Evolutionary conservation across 148 eudicot genomes (phyloP).

Genomic region (Fagopyrum homotropicum): DNA sequence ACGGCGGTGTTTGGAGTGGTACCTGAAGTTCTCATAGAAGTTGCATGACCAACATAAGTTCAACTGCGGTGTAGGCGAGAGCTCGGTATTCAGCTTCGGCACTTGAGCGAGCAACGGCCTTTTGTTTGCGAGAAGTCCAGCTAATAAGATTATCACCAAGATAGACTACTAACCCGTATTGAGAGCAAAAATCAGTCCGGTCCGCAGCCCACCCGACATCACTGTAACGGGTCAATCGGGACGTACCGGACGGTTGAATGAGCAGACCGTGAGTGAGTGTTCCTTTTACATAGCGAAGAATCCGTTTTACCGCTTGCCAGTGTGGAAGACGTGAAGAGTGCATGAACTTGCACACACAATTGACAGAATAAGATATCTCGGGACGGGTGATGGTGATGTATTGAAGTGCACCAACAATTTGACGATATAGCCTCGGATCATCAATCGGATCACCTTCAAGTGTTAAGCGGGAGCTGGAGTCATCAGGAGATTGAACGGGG

Average conservation of each 20-base stretch:
- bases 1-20: no score
- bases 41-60: neutral
- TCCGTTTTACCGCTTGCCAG: neutral
- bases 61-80: neutral
- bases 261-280: neutral
- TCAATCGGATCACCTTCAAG: neutral
- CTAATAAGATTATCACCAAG: neutral
- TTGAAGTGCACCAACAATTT: neutral
- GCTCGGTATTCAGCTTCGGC: neutral
- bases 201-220: neutral
- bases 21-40: neutral
- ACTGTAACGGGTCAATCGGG: neutral
- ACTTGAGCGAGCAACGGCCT: neutral
- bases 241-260: neutral
- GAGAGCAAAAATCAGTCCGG: neutral
- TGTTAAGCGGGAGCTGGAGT: no score
- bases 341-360: neutral
- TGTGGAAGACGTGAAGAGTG: neutral
- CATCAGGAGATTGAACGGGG: no score
- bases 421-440: neutral
- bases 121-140: neutral
- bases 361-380: neutral
- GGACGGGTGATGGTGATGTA: neutral
- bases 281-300: neutral
- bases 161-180: neutral